Evolutionary conservation across 495 filamentous ascomycete genomes (phyloP), one percentile per base, ranked within the genome.

Genomic region (Podospora appendiculata): DNA sequence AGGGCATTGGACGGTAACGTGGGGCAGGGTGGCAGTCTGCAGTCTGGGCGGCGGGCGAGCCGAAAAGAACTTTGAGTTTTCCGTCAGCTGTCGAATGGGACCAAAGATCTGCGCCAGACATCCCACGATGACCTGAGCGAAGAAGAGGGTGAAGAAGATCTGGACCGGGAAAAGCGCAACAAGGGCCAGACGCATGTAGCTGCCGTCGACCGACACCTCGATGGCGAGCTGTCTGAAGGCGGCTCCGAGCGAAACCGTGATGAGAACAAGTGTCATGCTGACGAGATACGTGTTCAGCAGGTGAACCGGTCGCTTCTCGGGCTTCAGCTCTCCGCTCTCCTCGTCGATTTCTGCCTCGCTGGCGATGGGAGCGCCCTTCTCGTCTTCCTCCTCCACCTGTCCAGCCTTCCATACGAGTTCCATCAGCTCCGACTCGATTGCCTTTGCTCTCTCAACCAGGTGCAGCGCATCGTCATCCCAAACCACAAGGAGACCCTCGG

Each of bases 61-160:
- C 4, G 86, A 90, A 70, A 86, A 90, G 69, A 83, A 90, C 66
- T 85, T 86, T 54, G 85, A 88, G 69, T 90, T 90, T 53, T 75
- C 68, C 36, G 78, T 80, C 65, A 90, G 77, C 63, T 89, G 86
- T 19, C 76, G 75, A 48, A 88, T 79, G 7, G 86, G 86, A 13
- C 87, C 86, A 50, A 90, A 81, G 47, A 83, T 78, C 65, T 90
- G 86, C 12, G 86, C 83, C 50, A 89, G 60, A 61, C 84, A 87
- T 41, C 87, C 85, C 50, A 88, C 70, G 52, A 89, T 82, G 57
- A 87, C 85, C 67, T 88, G 84, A 14, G 70, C 81, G 60, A 88
- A 88, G 69, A 88, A 88, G 58, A 90, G 70, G 13, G 86, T 87
- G 70, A 90, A 89, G 73, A 89, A 90, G 49, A 89, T 75, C 63